phyloP scores from a whole-genome alignment of 2,329 filamentous ascomycete species.

The Rachicladosporium sp. region DNA sequence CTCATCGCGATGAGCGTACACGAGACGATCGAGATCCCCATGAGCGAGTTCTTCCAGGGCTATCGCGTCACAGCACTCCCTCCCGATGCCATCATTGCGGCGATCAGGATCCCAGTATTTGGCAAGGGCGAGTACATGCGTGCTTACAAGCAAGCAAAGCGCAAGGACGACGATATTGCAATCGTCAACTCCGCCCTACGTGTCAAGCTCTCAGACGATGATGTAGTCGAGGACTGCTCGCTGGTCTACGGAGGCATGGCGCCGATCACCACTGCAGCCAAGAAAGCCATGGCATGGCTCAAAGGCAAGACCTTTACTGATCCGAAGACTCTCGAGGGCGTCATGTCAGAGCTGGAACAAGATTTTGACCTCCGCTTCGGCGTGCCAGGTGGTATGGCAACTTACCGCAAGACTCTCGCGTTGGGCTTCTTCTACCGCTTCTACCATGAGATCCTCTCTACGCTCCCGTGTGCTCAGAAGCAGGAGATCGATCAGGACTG shows the following conservation, averaged over 20 bases:
- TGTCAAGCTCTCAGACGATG: slow-evolving; percentile 55
- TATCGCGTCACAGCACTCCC: slow-evolving; percentile 77
- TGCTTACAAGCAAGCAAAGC: slow-evolving; percentile 90
- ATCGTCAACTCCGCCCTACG: slow-evolving; percentile 85
- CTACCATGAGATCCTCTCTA: slow-evolving; percentile 73
- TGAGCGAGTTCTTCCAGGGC: slow-evolving; percentile 83
- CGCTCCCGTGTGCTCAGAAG: slow-evolving; percentile 36
- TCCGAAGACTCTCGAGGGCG: slow-evolving; percentile 71
- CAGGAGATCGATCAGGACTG: slow-evolving; percentile 57
- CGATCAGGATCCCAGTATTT: slow-evolving; percentile 72
- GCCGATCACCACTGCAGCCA: slow-evolving; percentile 76
- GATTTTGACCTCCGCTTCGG: slow-evolving; percentile 85
- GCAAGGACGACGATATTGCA: slow-evolving; percentile 96
- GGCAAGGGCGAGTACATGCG: slow-evolving; percentile 71
- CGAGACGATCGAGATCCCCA: slow-evolving; percentile 69
- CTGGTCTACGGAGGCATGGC: slow-evolving; percentile 95
- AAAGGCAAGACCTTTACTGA: slow-evolving; percentile 69
- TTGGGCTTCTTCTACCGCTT: slow-evolving; percentile 95
- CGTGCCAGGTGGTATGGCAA: slow-evolving; percentile 94
- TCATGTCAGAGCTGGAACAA: slow-evolving; percentile 75
- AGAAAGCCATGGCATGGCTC: slow-evolving; percentile 61
- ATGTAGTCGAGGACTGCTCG: slow-evolving; percentile 60
- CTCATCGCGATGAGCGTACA: slow-evolving; percentile 67
- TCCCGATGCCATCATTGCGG: slow-evolving; percentile 70
- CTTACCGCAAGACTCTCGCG: slow-evolving; percentile 81